Conservation (phyloP, 495 filamentous ascomycete genomes). For the Staphylotrichum longicolle region DNA sequence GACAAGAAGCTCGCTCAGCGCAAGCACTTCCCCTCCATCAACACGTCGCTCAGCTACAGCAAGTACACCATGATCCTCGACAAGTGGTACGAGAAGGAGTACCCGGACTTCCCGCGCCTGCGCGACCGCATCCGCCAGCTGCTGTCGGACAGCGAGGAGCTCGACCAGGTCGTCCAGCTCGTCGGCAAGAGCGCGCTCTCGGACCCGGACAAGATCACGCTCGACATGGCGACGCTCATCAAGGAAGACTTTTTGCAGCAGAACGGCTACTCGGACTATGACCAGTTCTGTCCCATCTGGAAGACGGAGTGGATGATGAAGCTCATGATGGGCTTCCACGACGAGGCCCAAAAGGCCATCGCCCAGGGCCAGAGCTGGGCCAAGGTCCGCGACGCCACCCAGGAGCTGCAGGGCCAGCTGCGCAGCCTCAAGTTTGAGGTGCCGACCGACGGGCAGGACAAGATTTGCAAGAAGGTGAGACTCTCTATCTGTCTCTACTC, state of each 20-base stretch:
- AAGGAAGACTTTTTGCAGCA: conserved; percentile 99
- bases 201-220: conserved; percentile 96
- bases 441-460: conserved; percentile 71
- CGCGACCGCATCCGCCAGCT: conserved; percentile 91
- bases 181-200: conserved; percentile 96
- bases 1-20: conserved; percentile 99
- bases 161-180: conserved; percentile 98
- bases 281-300: conserved; percentile 98
- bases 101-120: conserved; percentile 89
- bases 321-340: conserved; percentile 94
- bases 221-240: conserved; percentile 85
- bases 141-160: conserved; percentile 88
- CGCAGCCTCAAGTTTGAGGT: conserved; percentile 96
- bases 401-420: conserved; percentile 77
- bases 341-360: conserved; percentile 94
- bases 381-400: conserved; percentile 87
- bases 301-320: conserved; percentile 99
- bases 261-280: conserved; percentile 98
- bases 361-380: conserved; percentile 84
- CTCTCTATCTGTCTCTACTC: not conserved
- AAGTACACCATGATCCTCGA: conserved; percentile 89
- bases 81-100: conserved; percentile 87
- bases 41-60: conserved; percentile 92
- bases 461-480: conserved; percentile 71
- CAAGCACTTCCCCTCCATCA: conserved; percentile 99